phyloP scores from a whole-genome alignment of 202 grass and related monocot genomes.

The Dendrocalamus latiflorus region DNA sequence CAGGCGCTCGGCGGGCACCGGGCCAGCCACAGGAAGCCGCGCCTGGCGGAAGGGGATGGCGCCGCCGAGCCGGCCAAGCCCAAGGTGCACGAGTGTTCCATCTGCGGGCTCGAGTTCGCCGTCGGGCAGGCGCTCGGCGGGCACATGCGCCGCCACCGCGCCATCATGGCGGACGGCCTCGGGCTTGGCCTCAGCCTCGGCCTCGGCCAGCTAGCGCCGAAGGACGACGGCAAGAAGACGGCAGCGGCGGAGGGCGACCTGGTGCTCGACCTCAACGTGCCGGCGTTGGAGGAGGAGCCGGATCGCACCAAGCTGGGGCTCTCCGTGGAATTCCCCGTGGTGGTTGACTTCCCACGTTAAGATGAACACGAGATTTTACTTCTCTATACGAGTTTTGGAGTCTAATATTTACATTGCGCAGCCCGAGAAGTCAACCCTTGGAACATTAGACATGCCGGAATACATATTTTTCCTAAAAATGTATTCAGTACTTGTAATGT shows the following conservation, averaged over 20 bases:
- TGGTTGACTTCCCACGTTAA: slow-evolving; percentile 39
- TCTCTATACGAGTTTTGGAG: slow-evolving; percentile 13
- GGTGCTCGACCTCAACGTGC: slow-evolving; percentile 59
- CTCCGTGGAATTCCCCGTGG: no score
- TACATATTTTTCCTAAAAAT: slow-evolving; percentile 14
- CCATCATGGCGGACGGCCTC: slow-evolving; percentile 10
- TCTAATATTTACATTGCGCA: slow-evolving; percentile 5
- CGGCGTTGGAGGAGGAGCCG: slow-evolving; percentile 55
- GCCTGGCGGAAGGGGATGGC: slow-evolving; percentile 36
- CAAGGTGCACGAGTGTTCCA: slow-evolving; percentile 77
- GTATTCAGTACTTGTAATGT: slow-evolving; percentile 11
- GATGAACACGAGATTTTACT: neutral
- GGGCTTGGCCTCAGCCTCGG: slow-evolving; percentile 26
- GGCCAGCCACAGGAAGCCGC: slow-evolving; percentile 70
- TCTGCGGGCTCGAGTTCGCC: slow-evolving; percentile 55
- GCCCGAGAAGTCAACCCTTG: slow-evolving; percentile 19
- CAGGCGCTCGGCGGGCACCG: slow-evolving; percentile 81
- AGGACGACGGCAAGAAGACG: slow-evolving; percentile 3
- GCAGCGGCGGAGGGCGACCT: neutral
- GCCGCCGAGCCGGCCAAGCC: slow-evolving; percentile 38
- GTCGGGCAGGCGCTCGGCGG: slow-evolving; percentile 65
- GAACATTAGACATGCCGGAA: slow-evolving; percentile 19
- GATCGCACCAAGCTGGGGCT: no score
- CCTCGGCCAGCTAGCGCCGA: slow-evolving; percentile 40
- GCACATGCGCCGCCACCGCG: slow-evolving; percentile 70